Base-by-base conservation (phyloP, 2,329 filamentous ascomycete genomes). In the Hypoxylon sp. region DNA sequence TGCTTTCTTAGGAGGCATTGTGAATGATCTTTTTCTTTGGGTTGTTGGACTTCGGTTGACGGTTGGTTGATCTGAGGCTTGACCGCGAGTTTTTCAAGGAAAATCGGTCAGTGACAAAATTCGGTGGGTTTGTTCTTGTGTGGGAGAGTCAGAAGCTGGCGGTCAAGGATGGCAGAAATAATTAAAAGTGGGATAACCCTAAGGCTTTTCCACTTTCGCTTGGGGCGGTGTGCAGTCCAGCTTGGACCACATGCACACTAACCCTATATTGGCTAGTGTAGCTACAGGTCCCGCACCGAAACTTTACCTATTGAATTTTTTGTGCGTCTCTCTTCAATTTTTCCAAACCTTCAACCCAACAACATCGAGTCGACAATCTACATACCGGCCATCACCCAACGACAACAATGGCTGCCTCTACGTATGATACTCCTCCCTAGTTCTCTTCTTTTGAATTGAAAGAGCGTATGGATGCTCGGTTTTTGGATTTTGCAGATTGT, bases 1-100 rank as follows among this genome's bases (percentile, higher is more conserved):
- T 84, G 91, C 91, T 89, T 95, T 94, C 91, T 97, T 97, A 84
- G 94, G 94, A 85, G 94, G 87, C 95, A 98, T 98, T 83, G 85
- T 93, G 88, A 84, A 79, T 80, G 80, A 74, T 79, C 77, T 71
- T 74, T 60, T 66, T 69, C 70, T 74, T 75, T 68, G 46, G 71
- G 60, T 74, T 4, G 75, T 73, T 75, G 71, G 67, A 71, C 73
- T 33, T 22, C 31, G 33, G 61, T 65, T 67, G 67, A 78, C 77
- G 76, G 75, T 77, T 72, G 73, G 72, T 66, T 68, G 62, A 58
- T 48, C 33, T 69, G 64, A 65, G 67, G 68, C 51, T 73, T 71
- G 63, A 67, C 65, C 65, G 67, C 62, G 54, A 54, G 59, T 55
- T 55, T 67, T 53, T 63, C 37, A 55, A 59, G 64, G 67, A 69